phyloP scores from a whole-genome alignment of 2,329 filamentous ascomycete genomes.

The Ophiostoma piceae region DNA sequence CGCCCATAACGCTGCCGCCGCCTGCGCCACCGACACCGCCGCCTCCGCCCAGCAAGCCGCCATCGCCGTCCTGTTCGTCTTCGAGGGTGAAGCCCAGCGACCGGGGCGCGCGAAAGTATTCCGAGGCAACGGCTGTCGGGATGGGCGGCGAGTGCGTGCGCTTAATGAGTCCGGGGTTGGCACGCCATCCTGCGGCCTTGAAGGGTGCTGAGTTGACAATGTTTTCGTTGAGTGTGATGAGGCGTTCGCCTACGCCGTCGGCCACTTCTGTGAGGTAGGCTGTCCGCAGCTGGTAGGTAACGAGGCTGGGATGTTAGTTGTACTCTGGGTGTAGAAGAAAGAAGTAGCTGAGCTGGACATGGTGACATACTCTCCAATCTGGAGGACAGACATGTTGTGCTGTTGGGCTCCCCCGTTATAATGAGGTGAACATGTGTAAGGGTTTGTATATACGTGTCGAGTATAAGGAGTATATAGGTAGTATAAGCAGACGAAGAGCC shows the following conservation, averaged over 20 bases:
- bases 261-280: slow-evolving; percentile 75
- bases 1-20: slow-evolving; percentile 19
- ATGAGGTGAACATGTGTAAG: slow-evolving; percentile 5
- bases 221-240: slow-evolving; percentile 73
- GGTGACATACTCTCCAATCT: slow-evolving; percentile 40
- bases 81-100: slow-evolving; percentile 59
- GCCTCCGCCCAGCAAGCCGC: slow-evolving; percentile 57
- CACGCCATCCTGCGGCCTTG: slow-evolving; percentile 74
- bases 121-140: slow-evolving; percentile 72
- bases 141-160: slow-evolving; percentile 82
- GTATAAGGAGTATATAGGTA: neutral
- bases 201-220: slow-evolving; percentile 77
- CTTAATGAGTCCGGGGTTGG: slow-evolving; percentile 69
- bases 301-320: slow-evolving; percentile 53
- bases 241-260: slow-evolving; percentile 77
- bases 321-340: neutral
- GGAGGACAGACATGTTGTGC: slow-evolving; percentile 40
- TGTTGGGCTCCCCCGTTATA: slow-evolving; percentile 7
- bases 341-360: neutral
- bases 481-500: neutral
- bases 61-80: slow-evolving; percentile 66
- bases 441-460: neutral
- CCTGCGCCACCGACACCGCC: slow-evolving; percentile 8
- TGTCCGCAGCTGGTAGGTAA: slow-evolving; percentile 75
- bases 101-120: slow-evolving; percentile 73